Base-by-base conservation (phyloP, 495 filamentous ascomycete species). In the Lasiosphaeria ovina region DNA sequence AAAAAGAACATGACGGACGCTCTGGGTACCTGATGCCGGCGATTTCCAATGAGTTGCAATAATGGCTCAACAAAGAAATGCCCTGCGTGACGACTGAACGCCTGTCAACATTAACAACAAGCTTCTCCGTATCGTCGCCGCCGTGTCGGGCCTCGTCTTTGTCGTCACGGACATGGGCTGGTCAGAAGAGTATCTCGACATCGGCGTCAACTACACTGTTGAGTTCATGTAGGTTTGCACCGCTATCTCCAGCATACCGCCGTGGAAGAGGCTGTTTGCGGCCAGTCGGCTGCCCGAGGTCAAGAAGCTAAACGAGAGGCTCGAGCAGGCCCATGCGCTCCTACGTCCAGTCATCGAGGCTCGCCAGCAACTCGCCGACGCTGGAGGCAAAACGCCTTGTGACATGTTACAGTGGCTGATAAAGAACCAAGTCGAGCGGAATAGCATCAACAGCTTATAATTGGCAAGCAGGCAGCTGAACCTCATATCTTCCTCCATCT, bases 131-230 rank as follows among this genome's bases (percentile, higher is more conserved):
- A 78, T 86, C 11, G 79, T 89, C 1, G 83, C 83, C 42, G 78
- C 77, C 6, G 57, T 86, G 24, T 85, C 85, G 0, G 81, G 83
- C n/a, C 70, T 83, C 12, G 70, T 83, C 6, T 88, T 88, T 54
- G 72, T 87, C 52, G 86, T 85, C 24, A 63, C 74, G 5, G 74
- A 79, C 10, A 62, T 85, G 47, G 82, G 80, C 62, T 78, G 81
- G 2, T 70, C 83, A 33, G 70, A 79, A 52, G 78, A 83, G 12
- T 89, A 87, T 76, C 67, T 87, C 17, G 66, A 81, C 31, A 73
- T 80, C 4, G 80, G 83, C 2, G 80, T 85, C 62, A 79, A 77
- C 38, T 88, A 83, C 67, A 84, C 86, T 5, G 60, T 84, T 24
- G 75, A 85, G 50, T 59, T 81, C 60, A 64, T 72, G 73, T 54